Conservation (phyloP, 176 grass and related monocot species). For the Saccharum officinarum region DNA sequence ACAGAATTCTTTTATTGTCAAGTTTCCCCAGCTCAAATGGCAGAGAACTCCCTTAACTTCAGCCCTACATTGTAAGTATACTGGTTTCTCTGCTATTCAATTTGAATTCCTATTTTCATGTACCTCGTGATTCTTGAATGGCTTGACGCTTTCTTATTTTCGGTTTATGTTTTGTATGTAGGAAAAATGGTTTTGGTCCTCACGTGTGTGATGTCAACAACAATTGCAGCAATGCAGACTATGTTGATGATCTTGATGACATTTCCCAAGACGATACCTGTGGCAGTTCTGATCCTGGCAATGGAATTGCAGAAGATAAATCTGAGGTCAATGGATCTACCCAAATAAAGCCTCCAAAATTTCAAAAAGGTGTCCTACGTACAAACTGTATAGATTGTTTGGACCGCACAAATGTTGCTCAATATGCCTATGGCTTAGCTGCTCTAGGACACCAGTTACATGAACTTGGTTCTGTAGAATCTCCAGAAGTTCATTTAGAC, state of each 20-base stretch:
- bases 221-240: constrained; percentile 42
- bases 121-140: constrained; percentile 20
- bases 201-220: constrained; percentile 18
- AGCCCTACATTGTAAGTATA: constrained; percentile 56
- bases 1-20: constrained; percentile 85
- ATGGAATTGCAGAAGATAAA: constrained; percentile 57
- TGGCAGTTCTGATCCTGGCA: constrained; percentile 53
- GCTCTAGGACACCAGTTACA: constrained; percentile 87
- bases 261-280: constrained; percentile 63
- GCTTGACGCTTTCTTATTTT: constrained; percentile 12
- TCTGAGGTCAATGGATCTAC: constrained; percentile 37
- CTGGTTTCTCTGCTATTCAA: constrained; percentile 9
- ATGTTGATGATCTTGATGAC: constrained; percentile 46
- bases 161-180: constrained; percentile 33
- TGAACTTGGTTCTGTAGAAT: constrained; percentile 57
- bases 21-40: constrained; percentile 44
- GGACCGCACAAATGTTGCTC: constrained; percentile 97
- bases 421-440: constrained; percentile 93
- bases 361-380: constrained; percentile 85
- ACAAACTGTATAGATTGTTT: constrained; percentile 99
- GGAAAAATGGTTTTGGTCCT: constrained; percentile 44
- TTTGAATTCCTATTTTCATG: constrained; percentile 2
- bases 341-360: constrained; percentile 49
- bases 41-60: constrained; percentile 45
- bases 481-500: constrained; percentile 69